Conservation (phyloP, 2,329 filamentous ascomycete genomes). For the Pseudocercospora vitis region DNA sequence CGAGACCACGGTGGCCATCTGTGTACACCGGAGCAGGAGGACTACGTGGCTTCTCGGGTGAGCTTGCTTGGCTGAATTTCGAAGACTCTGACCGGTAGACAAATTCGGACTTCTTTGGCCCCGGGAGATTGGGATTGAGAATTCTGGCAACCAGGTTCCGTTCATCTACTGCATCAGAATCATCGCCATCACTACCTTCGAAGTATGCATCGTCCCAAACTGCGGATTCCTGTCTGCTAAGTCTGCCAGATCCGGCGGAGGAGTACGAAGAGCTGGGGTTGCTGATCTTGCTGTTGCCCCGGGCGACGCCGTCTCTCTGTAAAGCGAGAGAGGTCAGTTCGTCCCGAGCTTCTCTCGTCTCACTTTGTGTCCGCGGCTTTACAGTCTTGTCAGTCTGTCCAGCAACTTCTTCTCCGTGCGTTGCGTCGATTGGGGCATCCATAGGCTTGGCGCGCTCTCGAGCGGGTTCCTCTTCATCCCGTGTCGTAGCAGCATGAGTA, state of each 20-base stretch:
- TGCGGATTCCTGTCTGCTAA: constrained; percentile 42
- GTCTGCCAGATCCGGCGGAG: constrained; percentile 18
- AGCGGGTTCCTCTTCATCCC: constrained; percentile 67
- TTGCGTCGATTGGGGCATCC: constrained; percentile 56
- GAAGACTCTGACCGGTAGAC: constrained; percentile 19
- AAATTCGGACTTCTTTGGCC: constrained; percentile 28
- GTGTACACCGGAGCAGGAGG: constrained; percentile 23
- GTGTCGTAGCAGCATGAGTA: constrained; percentile 62
- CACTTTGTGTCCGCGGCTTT: constrained; percentile 47
- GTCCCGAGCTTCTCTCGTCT: constrained; percentile 49
- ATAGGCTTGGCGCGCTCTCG: constrained; percentile 65
- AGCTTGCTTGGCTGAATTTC: background rate
- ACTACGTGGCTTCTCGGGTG: background rate
- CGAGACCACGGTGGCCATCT: constrained; percentile 43
- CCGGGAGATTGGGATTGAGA: constrained; percentile 30
- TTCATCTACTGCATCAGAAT: constrained; percentile 44
- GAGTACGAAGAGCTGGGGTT: constrained; percentile 15
- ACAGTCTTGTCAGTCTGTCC: constrained; percentile 43
- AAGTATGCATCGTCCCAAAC: constrained; percentile 53
- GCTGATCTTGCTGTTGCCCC: constrained; percentile 28
- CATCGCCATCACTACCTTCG: constrained; percentile 47
- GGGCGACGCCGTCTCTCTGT: constrained; percentile 32
- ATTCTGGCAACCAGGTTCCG: constrained; percentile 32
- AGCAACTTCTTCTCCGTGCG: constrained; percentile 36
- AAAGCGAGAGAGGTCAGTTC: constrained; percentile 42